phyloP scores from a whole-genome alignment of 1,284 basidiomycete genomes.

The Wolfiporia cocos region DNA sequence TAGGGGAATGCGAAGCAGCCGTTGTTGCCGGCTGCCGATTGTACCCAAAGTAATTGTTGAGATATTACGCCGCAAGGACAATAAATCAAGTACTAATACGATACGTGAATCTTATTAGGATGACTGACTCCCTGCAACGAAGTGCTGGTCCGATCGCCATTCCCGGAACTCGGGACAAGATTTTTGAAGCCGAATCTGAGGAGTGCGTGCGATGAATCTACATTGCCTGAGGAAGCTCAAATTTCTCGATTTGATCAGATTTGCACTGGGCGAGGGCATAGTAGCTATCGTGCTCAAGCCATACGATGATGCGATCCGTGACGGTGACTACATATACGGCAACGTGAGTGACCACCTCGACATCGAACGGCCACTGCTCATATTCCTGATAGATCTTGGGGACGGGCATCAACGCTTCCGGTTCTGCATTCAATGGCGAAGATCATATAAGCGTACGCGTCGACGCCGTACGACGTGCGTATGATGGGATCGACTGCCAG shows the following conservation, averaged over 20 bases:
- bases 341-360: background rate
- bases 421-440: background rate
- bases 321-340: conserved; percentile 24
- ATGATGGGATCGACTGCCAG: background rate
- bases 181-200: too few species aligned
- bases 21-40: conserved; percentile 39
- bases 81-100: background rate
- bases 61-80: background rate
- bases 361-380: too few species aligned
- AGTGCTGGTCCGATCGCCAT: too few species aligned
- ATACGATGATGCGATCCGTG: conserved; percentile 18
- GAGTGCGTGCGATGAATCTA: too few species aligned
- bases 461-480: background rate
- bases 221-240: too few species aligned
- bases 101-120: conserved; percentile 3
- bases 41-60: conserved; percentile 28
- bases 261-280: conserved; percentile 19
- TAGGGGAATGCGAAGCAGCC: conserved; percentile 42
- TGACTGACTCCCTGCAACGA: too few species aligned
- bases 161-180: too few species aligned
- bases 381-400: background rate
- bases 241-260: conserved; percentile 15
- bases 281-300: conserved; percentile 22
- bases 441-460: background rate
- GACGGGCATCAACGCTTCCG: background rate